Conservation (phyloP, 2,329 filamentous ascomycete genomes). For the Dactylellina haptotyla region DNA sequence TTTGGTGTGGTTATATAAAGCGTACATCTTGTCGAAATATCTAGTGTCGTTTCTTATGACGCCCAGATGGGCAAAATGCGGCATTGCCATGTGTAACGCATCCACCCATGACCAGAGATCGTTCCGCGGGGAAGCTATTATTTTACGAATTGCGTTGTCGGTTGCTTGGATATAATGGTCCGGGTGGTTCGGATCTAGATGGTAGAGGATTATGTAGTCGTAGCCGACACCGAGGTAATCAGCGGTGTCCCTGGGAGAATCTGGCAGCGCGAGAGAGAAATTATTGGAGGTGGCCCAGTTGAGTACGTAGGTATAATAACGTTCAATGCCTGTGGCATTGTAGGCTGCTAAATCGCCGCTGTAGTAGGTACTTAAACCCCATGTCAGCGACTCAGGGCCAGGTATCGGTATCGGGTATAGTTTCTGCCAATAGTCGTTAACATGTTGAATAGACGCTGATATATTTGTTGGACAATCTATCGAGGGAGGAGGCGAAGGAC, state of each 20-base stretch:
- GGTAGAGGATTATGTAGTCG: slow-evolving; percentile 30
- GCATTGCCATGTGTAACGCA: slow-evolving; percentile 32
- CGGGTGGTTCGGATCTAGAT: slow-evolving; percentile 30
- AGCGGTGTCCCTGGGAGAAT: neutral
- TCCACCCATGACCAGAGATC: slow-evolving; percentile 35
- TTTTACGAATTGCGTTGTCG: slow-evolving; percentile 10
- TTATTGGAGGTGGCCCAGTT: slow-evolving; percentile 31
- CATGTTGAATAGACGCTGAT: slow-evolving; percentile 16
- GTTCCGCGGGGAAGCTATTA: slow-evolving; percentile 8
- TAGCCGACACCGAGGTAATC: slow-evolving; percentile 30
- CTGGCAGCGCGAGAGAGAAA: slow-evolving; percentile 15
- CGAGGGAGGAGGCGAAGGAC: neutral
- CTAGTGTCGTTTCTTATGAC: slow-evolving; percentile 29
- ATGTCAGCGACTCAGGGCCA: slow-evolving; percentile 30
- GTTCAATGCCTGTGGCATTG: slow-evolving; percentile 1
- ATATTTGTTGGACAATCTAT: slow-evolving; percentile 25
- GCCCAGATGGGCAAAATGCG: slow-evolving; percentile 28
- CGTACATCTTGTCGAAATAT: slow-evolving; percentile 35
- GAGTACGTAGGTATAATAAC: slow-evolving; percentile 19
- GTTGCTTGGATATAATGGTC: slow-evolving; percentile 17
- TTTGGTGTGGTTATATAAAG: slow-evolving; percentile 30
- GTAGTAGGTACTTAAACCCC: slow-evolving; percentile 32
- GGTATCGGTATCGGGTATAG: slow-evolving; percentile 13
- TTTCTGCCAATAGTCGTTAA: slow-evolving; percentile 26
- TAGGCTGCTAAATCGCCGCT: slow-evolving; percentile 28